Evolutionary conservation across 208 protist species (phyloP), one percentile per base, ranked within the genome.

Genomic region (Trypanosoma melophagium): DNA sequence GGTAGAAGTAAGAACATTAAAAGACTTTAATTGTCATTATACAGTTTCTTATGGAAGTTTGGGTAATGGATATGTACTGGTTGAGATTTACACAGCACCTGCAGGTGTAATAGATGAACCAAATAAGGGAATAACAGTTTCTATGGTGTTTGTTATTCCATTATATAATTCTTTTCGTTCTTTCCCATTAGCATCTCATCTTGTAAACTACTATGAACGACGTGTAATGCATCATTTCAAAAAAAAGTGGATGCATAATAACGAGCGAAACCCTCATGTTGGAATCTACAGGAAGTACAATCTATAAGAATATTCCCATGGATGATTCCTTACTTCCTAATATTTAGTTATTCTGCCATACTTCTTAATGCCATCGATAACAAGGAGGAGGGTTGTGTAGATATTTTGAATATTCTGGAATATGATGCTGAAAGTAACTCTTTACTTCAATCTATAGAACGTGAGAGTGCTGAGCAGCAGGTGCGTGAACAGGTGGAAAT

Each of bases 151-250:
- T 50, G 64, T 53, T 28, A 41, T 69, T 61, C 28, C 64, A 25
- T 25, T 38, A 12, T 40, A 69, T 54, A 1, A 40, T 19, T 45
- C 28, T 9, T 69, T 69, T 69, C 19, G 52, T 5, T 8, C 21
- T 57, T 13, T 47, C 4, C 40, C 64, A n/a, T 41, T 35, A 19
- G 8, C 19, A 7, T 21, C 16, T 22, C 40, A 19, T 19, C 64
- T 69, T 35, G 7, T 60, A 17, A 16, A 60, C 14, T 61, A 41
- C 24, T 69, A 61, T 54, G 53, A 60, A 54, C 44, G 35, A 16
- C 66, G 66, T 31, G 66, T 72, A 13, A 5, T 64, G 38, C 51
- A 72, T 40, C 66, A 72, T 45, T 19, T 69, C 2, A 21, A 21
- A 19, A 59, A 57, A 60, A 21, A 49, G 14, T 59, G 62, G 50